Conservation (phyloP, 257 asterid genomes). For the Craterostigma plantagineum region DNA sequence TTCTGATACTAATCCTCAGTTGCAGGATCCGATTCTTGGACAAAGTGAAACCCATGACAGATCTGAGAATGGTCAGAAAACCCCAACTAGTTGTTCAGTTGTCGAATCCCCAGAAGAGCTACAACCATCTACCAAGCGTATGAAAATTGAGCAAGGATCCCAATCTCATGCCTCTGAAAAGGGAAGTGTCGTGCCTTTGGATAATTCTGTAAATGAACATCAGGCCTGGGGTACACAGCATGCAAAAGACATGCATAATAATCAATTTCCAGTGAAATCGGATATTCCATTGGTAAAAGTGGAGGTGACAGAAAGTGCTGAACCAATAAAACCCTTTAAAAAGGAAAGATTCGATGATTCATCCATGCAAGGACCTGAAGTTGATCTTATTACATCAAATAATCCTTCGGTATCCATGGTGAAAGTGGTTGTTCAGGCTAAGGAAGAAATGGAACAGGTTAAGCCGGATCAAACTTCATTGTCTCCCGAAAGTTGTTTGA, state of each 20-base stretch:
- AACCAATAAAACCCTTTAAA: slow-evolving; percentile 26
- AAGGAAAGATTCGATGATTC: slow-evolving; percentile 17
- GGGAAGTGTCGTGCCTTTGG: slow-evolving; percentile 22
- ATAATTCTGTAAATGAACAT: slow-evolving; percentile 25
- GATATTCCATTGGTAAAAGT: slow-evolving; percentile 35
- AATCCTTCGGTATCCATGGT: slow-evolving; percentile 13
- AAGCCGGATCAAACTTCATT: slow-evolving; percentile 19
- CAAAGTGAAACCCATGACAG: slow-evolving; percentile 28
- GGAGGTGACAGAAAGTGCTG: slow-evolving; percentile 32
- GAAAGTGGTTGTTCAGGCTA: slow-evolving; percentile 20
- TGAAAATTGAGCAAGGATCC: slow-evolving; percentile 63
- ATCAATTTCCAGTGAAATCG: slow-evolving; percentile 23
- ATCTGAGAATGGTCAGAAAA: slow-evolving; percentile 28
- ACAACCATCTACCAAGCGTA: slow-evolving; percentile 68
- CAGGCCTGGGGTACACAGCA: slow-evolving; percentile 19
- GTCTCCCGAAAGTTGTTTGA: slow-evolving; percentile 33
- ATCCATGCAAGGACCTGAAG: slow-evolving; percentile 16
- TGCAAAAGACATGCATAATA: slow-evolving; percentile 21
- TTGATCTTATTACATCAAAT: slow-evolving; percentile 14
- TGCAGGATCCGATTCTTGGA: slow-evolving; percentile 27
- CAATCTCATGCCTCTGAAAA: slow-evolving; percentile 33
- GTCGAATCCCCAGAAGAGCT: slow-evolving; percentile 44
- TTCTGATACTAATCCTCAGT: slow-evolving; percentile 27
- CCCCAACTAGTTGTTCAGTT: slow-evolving; percentile 18
- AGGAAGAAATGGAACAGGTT: slow-evolving; percentile 24